Evolutionary conservation across 805 yeast species (phyloP), one percentile per base, ranked within the genome.

Genomic region (Komagataella populi): DNA sequence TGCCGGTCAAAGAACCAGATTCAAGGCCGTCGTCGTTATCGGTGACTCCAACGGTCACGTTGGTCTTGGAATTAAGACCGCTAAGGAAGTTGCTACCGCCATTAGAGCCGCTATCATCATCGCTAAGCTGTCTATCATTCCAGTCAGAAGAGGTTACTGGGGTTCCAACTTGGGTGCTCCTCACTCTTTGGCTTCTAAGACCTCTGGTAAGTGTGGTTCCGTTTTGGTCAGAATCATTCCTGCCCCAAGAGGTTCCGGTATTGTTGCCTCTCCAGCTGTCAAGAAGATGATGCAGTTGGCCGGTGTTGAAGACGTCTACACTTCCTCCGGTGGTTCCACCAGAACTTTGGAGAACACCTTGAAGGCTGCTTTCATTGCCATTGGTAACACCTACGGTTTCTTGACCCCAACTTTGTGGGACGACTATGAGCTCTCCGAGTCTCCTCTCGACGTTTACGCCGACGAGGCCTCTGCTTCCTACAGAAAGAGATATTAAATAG

Each of bases 71-170:
- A 89, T 93, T 81, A 93, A 93, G 89, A 91, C 98, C 74, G 96
- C 99, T 69, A 93, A 93, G 89, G 99, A 93, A 81, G 97, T 93
- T 70, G 99, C 99, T 68, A 89, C 97, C 69, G 98, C 99, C 73
- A 93, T 93, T 81, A 89, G 96, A 80, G 96, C 98, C 68, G 99
- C 98, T 68, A 91, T 93, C 80, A 83, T 89, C 83, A 89, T 93
- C 72, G 99, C 99, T 75, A 93, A 93, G 83, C 84, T 93, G 71
- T 85, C 96, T 64, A 85, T 93, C 77, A 89, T 93, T 73, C 99
- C 99, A 73, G 91, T 93, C 81, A 91, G 99, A 85, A 89, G 99
- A 84, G 99, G 99, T 82, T 93, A 93, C 93, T 93, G 99, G 99
- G 99, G 99, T 79, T 77, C 96, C 74, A 88, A 89, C 83, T 87